Base-by-base conservation (phyloP, 2,329 filamentous ascomycete species). In the Alternaria viburni region DNA sequence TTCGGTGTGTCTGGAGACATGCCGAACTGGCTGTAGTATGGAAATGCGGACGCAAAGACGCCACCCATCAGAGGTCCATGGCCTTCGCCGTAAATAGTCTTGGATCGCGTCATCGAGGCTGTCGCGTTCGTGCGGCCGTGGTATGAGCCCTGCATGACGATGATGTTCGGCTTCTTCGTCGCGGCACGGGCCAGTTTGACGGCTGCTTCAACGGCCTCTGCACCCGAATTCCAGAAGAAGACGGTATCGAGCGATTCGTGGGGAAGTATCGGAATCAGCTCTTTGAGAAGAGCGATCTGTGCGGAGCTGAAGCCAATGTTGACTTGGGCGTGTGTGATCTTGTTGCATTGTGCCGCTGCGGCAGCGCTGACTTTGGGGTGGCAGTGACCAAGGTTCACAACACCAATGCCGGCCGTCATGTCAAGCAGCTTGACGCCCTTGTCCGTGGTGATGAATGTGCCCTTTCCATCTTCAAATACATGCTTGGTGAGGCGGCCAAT, bases 111-210 rank as follows among this genome's bases (percentile, higher is more conserved):
- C 73, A 76, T 74, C 4, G 73, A 73, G 12, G 73, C 68, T 21
- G 73, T 76, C 12, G 73, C 72, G 19, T 72, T 74, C 17, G 73
- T 76, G 23, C 73, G 72, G 28, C 73, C 73, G 21, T 76, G 73
- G 62, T 76, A 76, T 19, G 71, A 74, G 41, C 73, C 73, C 36
- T 76, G 73, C 73, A 76, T 74, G 15, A 76, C 73, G n/a, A 76
- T 74, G 47, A 76, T 67, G 47, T 76, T 76, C 10, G 71, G 70
- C 59, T 76, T 76, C 64, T 74, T 74, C 10, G 72, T 76, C 6
- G 72, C 73, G 6, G 68, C 71, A n/a, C 73, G 69, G 25, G 71
- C 69, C 12, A 76, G 57, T 57, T 76, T 76, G 3, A 76, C 72
- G 15, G 73, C 69, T 15, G 73, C 72, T 52, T 76, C 73, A 4